Percentiles rank a stretch among this genome's conserved stretches.
These are phyloP conservation scores for Starmera caribaea DNA, from an alignment of 805 yeast species.

Conservation along the genomic window DNA sequence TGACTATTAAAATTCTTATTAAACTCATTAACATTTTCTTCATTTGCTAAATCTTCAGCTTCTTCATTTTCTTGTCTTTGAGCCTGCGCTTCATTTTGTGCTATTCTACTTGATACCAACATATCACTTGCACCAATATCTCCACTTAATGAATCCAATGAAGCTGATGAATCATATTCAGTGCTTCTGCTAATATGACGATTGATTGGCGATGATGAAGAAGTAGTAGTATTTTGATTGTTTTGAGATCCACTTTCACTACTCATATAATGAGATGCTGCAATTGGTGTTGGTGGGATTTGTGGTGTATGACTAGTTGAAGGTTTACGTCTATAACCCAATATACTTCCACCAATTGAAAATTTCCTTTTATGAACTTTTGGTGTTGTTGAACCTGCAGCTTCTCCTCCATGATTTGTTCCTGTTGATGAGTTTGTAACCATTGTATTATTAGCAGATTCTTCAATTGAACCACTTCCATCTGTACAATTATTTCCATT, in stretches of 20 bases:
- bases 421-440: constrained; percentile 3
- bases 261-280: constrained; percentile 19
- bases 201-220: constrained; percentile 19
- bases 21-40: constrained; percentile 1
- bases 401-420: constrained; percentile 12
- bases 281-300: constrained; percentile 48
- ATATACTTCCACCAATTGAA: constrained; percentile 48
- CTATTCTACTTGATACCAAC: constrained; percentile 50
- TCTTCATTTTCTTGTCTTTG: constrained; percentile 2
- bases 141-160: constrained; percentile 53
- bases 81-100: constrained; percentile 28
- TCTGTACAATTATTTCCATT: constrained; percentile 12
- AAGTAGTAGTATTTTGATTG: constrained; percentile 10
- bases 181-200: constrained; percentile 22
- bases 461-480: background rate
- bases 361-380: constrained; percentile 51
- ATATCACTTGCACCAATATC: constrained; percentile 40
- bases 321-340: constrained; percentile 39
- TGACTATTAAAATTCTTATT: constrained; percentile 1
- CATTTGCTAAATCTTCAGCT: constrained; percentile 3
- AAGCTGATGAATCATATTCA: constrained; percentile 31
- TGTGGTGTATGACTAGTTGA: constrained; percentile 20
- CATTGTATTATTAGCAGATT: constrained; percentile 4
- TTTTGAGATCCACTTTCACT: too few species aligned
- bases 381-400: constrained; percentile 5